Base-by-base conservation (phyloP, 805 yeast species). In the Blastobotrys americana region DNA sequence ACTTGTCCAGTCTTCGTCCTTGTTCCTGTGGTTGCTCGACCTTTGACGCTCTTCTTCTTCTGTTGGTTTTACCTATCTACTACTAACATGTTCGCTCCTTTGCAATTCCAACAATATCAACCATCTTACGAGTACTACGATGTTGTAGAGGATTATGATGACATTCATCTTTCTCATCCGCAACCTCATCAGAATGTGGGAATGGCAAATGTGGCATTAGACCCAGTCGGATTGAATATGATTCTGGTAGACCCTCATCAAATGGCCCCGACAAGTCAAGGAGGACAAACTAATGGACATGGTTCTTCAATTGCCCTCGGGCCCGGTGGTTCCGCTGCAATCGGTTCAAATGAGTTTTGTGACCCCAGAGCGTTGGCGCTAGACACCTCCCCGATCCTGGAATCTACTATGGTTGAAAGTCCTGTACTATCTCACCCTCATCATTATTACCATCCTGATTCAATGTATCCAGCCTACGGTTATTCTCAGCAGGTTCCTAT, bases 291-390 rank as follows among this genome's bases (percentile, higher is more conserved):
- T n/a, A n/a, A n/a, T n/a, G n/a, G n/a, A n/a, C n/a, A n/a, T n/a
- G n/a, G n/a, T n/a, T n/a, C n/a, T n/a, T n/a, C n/a, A n/a, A n/a
- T n/a, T n/a, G n/a, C n/a, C n/a, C n/a, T n/a, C n/a, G n/a, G n/a
- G n/a, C 31, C 31, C 8, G 13, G 8, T 8, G 31, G 13, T 8
- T 25, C 31, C 10, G 31, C 31, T 8, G 31, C 31, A 25, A 13
- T 25, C 13, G 31, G 10, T 8, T 25, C 31, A 21, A 16, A n/a
- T 16, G 21, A 34, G 15, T 40, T 40, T 25, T 40, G 43, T 17
- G 43, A 40, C 37, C 43, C 43, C 15, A 21, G 43, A 16, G 43
- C 43, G 3, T 19, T 40, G 28, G 43, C 43, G 10, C 15, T 40
- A 31, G 34, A 18, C 43, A 28, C 20, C 19, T 16, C 19, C 27